Conservation (phyloP, 2,329 filamentous ascomycete species). For the Colletotrichum chlorophyti region DNA sequence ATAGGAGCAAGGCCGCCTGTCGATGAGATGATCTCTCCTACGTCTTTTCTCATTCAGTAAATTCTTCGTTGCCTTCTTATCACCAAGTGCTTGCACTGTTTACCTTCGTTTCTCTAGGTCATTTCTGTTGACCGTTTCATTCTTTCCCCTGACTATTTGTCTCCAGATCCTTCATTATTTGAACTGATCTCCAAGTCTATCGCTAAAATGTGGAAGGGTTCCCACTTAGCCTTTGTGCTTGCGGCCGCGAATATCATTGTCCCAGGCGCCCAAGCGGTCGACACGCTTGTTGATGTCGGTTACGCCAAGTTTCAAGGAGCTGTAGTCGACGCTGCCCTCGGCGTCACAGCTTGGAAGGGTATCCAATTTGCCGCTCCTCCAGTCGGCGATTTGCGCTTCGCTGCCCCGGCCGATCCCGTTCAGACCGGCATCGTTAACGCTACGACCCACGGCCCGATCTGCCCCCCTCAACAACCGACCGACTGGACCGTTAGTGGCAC, state of each 20-base stretch:
- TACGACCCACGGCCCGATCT: conserved; percentile 36
- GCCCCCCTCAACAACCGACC: conserved; percentile 38
- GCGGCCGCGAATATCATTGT: conserved; percentile 1
- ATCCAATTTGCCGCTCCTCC: conserved; percentile 78
- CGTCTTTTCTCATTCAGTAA: no score
- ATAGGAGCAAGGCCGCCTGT: no score
- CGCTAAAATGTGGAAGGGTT: conserved; percentile 6
- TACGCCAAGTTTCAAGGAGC: conserved; percentile 72
- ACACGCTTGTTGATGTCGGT: conserved; percentile 62
- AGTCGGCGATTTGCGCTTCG: conserved; percentile 69
- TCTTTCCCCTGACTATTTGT: neutral
- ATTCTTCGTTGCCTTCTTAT: no score
- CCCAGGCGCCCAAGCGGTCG: conserved; percentile 30
- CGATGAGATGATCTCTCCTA: no score
- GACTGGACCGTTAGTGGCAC: conserved; percentile 27
- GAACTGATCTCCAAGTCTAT: neutral
- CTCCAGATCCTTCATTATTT: no score
- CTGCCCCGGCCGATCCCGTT: conserved; percentile 64
- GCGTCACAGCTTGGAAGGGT: conserved; percentile 75
- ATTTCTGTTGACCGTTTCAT: no score
- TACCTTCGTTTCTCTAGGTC: no score
- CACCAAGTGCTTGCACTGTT: no score
- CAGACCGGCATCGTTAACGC: conserved; percentile 57
- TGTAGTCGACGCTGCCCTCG: conserved; percentile 45
- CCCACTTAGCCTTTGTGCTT: conserved; percentile 2